Conservation (phyloP, 495 filamentous ascomycete species). For the Pyrenopolyporus hunteri region DNA sequence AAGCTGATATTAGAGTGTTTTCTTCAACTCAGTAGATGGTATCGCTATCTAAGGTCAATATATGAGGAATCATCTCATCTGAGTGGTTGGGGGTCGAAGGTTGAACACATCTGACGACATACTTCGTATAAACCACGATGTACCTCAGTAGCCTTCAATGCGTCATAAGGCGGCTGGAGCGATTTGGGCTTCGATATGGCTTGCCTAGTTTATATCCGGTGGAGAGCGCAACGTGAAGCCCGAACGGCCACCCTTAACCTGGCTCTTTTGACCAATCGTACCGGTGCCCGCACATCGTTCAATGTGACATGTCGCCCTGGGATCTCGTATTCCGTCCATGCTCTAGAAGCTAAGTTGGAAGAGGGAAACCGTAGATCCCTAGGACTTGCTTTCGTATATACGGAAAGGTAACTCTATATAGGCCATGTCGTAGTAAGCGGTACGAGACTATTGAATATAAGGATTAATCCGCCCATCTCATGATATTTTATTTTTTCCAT, state of each 20-base stretch:
- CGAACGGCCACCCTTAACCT: slow-evolving; percentile 4
- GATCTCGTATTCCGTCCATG: slow-evolving; percentile 29
- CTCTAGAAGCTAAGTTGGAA: background rate
- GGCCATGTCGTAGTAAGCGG: no score
- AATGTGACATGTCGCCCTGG: slow-evolving; percentile 18
- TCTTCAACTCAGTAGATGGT: no score
- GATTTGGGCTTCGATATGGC: background rate
- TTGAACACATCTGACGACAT: slow-evolving; percentile 1
- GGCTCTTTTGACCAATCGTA: slow-evolving; percentile 21
- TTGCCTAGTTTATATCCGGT: slow-evolving; percentile 18
- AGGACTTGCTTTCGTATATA: background rate
- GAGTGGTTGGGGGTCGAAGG: background rate
- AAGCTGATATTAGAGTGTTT: no score
- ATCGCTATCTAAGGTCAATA: no score
- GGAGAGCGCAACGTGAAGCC: slow-evolving; percentile 17
- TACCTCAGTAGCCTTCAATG: no score
- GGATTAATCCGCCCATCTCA: background rate
- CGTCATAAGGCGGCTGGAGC: no score
- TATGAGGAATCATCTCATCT: no score
- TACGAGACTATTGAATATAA: background rate
- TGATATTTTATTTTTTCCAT: background rate
- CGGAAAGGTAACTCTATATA: no score
- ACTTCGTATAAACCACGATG: slow-evolving; percentile 14
- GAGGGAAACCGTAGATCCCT: background rate
- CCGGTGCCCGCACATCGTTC: slow-evolving; percentile 19